Base-by-base conservation (phyloP, 1,284 basidiomycete genomes). In the Porogramme epimiltina region DNA sequence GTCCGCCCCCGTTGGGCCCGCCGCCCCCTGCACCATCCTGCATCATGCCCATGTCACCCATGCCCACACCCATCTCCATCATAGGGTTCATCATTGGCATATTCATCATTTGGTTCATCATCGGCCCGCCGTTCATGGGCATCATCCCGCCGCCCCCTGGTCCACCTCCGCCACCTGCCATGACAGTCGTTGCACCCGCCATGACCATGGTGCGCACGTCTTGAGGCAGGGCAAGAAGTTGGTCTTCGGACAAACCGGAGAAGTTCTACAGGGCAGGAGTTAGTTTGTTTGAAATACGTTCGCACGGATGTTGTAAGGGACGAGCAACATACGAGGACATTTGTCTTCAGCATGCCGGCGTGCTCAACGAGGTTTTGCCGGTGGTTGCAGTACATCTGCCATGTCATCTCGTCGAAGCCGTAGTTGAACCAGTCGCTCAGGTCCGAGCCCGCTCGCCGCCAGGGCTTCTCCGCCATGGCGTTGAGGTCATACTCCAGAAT, bases 361-460 rank as follows among this genome's bases (percentile, higher is more conserved):
- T 89, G 73, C 44, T 93, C 89, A 2, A 88, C 87, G 59, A 96
- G 75, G 53, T 92, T 89, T 37, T 89, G 79, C 64, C 95, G 81
- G 62, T 92, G 86, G 67, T 90, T 87, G 63, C 92, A 90, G 70
- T 95, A 99, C 41, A 88, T 85, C 61, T 92, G 90, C 93, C 95
- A 99, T 18, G 89, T 90, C 13, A 93, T 81, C 72, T 99, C 97
- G 69, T 99, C 96, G 67, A 99, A 99, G 0, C 97, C 97, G 64
- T 98, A 99, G 73, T 99, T 99, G 76, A 99, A 99, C 89, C 93
- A 99, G 73, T 98, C 96, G 62, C 91, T 91, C 51, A 98, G 78
- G 73, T 98, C 94, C 6, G 93, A 88, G 16, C 97, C 97, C 9
- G 95, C 91, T 49, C 89, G 75, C 52, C 96, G 78, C 97, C 97